phyloP scores from a whole-genome alignment of 805 yeast genomes.

The Wickerhamomyces sydowiorum region DNA sequence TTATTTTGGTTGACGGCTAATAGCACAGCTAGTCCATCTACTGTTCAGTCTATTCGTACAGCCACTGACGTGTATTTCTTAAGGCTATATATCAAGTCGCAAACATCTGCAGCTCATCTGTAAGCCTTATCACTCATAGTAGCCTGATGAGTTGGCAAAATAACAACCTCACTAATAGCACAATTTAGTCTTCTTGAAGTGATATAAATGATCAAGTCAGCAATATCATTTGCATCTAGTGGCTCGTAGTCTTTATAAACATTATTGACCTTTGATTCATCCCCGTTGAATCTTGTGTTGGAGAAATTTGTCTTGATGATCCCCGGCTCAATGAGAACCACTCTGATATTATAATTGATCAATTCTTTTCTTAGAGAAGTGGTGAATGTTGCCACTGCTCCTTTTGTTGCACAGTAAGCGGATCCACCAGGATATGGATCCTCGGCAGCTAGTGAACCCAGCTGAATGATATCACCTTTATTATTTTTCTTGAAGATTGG shows the following conservation, averaged over 20 bases:
- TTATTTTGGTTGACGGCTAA: too few relatives aligned
- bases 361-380: conserved; percentile 68
- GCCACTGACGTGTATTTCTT: not conserved
- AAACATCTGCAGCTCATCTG: not conserved
- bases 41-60: not conserved
- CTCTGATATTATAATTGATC: conserved; percentile 58
- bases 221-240: conserved; percentile 50
- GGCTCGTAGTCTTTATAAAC: conserved; percentile 55
- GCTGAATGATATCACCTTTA: conserved; percentile 61
- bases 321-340: conserved; percentile 61
- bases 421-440: conserved; percentile 62
- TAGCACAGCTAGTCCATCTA: not conserved
- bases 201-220: conserved; percentile 52
- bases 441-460: conserved; percentile 74
- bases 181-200: conserved; percentile 52
- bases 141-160: conserved; percentile 88
- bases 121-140: conserved; percentile 30
- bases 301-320: conserved; percentile 62
- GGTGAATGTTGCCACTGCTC: conserved; percentile 67
- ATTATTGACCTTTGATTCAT: conserved; percentile 41
- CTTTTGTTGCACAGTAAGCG: conserved; percentile 69
- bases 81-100: not conserved
- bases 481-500: conserved; percentile 61
- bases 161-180: conserved; percentile 67
- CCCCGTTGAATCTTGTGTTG: conserved; percentile 51